Evolutionary conservation across 225 moss, liverwort and hornwort species (phyloP).

Genomic region (Marchantia paleacea): DNA sequence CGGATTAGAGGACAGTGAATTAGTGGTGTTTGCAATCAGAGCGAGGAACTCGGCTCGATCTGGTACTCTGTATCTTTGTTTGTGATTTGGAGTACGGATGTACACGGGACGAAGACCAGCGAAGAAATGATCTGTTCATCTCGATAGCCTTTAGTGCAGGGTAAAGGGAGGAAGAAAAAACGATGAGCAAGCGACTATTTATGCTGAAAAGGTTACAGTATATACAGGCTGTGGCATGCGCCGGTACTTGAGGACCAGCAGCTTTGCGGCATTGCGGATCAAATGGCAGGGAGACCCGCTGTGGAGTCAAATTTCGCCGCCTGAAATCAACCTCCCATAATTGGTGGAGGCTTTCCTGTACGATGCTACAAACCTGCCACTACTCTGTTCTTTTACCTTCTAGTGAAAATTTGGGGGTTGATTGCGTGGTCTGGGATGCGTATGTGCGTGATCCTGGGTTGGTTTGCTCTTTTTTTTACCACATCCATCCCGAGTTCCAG

Average conservation of each 20-base stretch:
- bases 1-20: no score
- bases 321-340: not conserved
- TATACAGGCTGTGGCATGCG: conserved; percentile 12
- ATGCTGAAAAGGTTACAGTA: not conserved
- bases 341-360: conserved; percentile 5
- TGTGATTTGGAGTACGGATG: conserved; percentile 1
- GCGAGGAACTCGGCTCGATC: conserved; percentile 9
- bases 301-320: conserved; percentile 12
- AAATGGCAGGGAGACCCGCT: not conserved
- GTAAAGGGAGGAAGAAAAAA: not conserved
- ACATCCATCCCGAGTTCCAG: not conserved
- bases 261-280: conserved; percentile 13
- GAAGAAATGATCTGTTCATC: not conserved
- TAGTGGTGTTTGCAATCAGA: not conserved
- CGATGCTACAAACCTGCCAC: not conserved
- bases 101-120: not conserved
- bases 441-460: not conserved
- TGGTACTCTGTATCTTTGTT: not conserved
- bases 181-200: not conserved
- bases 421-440: not conserved
- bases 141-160: not conserved
- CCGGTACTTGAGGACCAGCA: conserved; percentile 11
- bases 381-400: not conserved
- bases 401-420: not conserved
- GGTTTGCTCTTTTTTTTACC: not conserved